Percentiles rank a stretch among this genome's conserved stretches.
Conservation (phyloP, 768 basidiomycete species). For the Cystoderma amianthinum region DNA sequence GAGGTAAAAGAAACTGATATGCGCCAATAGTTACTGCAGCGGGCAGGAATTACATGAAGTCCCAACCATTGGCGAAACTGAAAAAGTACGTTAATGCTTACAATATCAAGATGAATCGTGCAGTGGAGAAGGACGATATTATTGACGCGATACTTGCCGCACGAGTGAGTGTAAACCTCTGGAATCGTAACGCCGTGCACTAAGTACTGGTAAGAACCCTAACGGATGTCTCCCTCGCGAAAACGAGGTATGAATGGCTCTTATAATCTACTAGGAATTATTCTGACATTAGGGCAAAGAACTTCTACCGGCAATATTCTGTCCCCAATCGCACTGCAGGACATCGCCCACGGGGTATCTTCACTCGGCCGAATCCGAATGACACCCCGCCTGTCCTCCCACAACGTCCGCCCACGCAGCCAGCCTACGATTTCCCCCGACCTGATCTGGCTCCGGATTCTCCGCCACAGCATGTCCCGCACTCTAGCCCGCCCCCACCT, state of each 20-base stretch:
- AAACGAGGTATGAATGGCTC: slow-evolving; percentile 58
- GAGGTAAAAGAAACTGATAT: not conserved
- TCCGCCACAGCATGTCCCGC: slow-evolving; percentile 14
- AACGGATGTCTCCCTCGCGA: slow-evolving; percentile 55
- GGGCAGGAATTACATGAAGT: slow-evolving; percentile 47
- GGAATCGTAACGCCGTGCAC: no score
- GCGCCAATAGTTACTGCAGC: slow-evolving; percentile 57
- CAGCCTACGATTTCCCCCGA: slow-evolving; percentile 39
- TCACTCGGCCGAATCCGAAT: slow-evolving; percentile 34
- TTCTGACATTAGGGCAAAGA: slow-evolving; percentile 20
- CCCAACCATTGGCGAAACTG: slow-evolving; percentile 51
- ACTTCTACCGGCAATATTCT: slow-evolving; percentile 55
- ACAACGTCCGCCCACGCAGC: slow-evolving; percentile 19
- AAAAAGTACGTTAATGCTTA: slow-evolving; percentile 69
- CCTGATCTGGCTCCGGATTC: slow-evolving; percentile 54
- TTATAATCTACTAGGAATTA: no score
- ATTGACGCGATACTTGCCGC: slow-evolving; percentile 54
- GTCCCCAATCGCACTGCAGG: slow-evolving; percentile 39
- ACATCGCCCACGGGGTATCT: slow-evolving; percentile 32
- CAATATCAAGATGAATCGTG: slow-evolving; percentile 51
- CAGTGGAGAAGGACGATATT: slow-evolving; percentile 75
- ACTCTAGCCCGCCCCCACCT: slow-evolving; percentile 9
- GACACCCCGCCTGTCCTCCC: slow-evolving; percentile 25
- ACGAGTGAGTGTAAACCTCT: slow-evolving; percentile 52
- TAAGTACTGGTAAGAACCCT: slow-evolving; percentile 37